Conservation (phyloP, 2,329 filamentous ascomycete species). For the Ceratocystis harringtonii region DNA sequence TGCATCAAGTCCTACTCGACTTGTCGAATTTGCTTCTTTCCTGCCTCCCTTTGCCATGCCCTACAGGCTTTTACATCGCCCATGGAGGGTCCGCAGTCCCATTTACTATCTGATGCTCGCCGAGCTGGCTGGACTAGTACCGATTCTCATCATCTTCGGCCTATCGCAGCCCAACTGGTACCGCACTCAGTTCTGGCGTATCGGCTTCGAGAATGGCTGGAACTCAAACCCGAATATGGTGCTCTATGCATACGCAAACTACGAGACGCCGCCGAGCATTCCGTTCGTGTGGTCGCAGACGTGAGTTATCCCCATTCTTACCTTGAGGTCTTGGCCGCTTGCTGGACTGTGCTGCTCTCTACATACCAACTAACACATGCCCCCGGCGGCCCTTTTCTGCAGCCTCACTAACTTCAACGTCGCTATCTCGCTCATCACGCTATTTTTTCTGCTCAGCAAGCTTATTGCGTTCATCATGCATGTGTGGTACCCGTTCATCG, state of each 20-base stretch:
- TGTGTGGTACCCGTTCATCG: constrained; percentile 52
- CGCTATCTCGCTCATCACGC: constrained; percentile 57
- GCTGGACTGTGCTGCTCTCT: no score
- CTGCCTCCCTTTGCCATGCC: constrained; percentile 15
- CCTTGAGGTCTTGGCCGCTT: not conserved
- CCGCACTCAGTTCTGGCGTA: constrained; percentile 55
- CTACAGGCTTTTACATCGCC: constrained; percentile 43
- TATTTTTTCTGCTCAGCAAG: constrained; percentile 62
- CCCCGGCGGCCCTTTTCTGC: not conserved
- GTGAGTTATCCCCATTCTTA: constrained; percentile 34
- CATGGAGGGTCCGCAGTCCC: constrained; percentile 41
- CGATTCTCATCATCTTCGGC: constrained; percentile 53
- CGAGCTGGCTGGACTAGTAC: constrained; percentile 51
- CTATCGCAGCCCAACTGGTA: constrained; percentile 60
- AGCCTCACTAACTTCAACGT: constrained; percentile 65
- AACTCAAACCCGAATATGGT: constrained; percentile 59
- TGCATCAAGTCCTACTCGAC: not conserved
- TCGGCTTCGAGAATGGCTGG: constrained; percentile 54
- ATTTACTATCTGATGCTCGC: constrained; percentile 49
- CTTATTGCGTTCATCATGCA: constrained; percentile 55
- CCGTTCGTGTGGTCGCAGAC: constrained; percentile 59
- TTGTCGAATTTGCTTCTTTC: not conserved
- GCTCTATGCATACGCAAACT: constrained; percentile 60
- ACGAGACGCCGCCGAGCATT: constrained; percentile 42
- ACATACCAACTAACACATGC: not conserved